Evolutionary conservation across 148 eudicot species (phyloP), one percentile per base, ranked within the genome.

Genomic region (Spergularia marina): DNA sequence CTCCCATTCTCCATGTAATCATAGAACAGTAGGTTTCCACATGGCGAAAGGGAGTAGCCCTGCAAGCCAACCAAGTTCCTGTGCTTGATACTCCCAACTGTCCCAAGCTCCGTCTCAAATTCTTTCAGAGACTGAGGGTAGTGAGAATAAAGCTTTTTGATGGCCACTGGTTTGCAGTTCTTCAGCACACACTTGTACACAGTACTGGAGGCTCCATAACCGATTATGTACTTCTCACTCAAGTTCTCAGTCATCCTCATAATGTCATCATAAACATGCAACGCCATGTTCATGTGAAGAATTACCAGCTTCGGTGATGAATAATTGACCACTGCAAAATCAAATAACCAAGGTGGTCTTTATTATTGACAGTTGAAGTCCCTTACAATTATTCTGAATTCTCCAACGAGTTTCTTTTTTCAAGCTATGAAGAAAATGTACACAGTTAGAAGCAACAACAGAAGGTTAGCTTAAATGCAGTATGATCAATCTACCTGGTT

Each of bases 1-100:
- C 98, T 92, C 5, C 99, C 99, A 68, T 96, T 96, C 65, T 96
- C 98, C 99, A 96, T 96, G 95, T 91, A 96, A 69, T 96, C 97
- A 64, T 92, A 96, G 82, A 96, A 92, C 12, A 96, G 90, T n/a
- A 96, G 93, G 82, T 96, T 87, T 73, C 97, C 99, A n/a, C 85
- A 78, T 2, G 90, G 89, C 2, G 98, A 96, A 62, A 96, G 89
- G 11, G 99, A 96, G 87, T 96, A 96, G 6, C 94, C 99, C 78
- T 96, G 99, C 51, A 96, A 86, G 79, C 99, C 70, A 71, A 96
- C 98, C 23, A 96, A 86, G 77, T 96, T 96, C 47, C 99, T 84
- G 74, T 96, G 99, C 79, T 96, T 96, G 73, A 96, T 96, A 84
- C 97, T 96, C 40, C 99, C 99, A 73, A 92, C 93, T 9, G 97